Percentiles rank a stretch among this genome's conserved stretches.
phyloP scores from a whole-genome alignment of 257 asterid genomes.

The Eustoma russellianum region DNA sequence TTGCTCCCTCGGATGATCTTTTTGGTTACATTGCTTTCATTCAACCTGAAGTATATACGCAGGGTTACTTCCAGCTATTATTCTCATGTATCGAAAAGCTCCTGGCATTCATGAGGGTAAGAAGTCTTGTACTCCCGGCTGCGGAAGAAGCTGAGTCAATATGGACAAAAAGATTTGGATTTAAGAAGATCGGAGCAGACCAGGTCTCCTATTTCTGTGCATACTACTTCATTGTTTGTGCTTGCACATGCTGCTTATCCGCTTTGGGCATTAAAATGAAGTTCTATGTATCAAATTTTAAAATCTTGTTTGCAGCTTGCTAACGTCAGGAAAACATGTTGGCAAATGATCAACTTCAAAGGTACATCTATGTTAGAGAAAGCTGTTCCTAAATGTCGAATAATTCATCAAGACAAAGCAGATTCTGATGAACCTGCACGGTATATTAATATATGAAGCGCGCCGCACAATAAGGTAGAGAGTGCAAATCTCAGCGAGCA shows the following conservation, averaged over 20 bases:
- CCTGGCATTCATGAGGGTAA: conserved; percentile 58
- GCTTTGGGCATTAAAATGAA: too few species aligned
- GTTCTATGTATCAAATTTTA: neutral
- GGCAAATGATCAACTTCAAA: conserved; percentile 86
- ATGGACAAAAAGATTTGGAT: conserved; percentile 91
- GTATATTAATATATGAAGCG: conserved; percentile 2
- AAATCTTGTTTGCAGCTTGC: conserved; percentile 47
- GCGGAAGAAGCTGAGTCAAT: conserved; percentile 79
- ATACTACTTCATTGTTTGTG: neutral
- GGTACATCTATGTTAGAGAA: conserved; percentile 87
- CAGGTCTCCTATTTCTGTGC: conserved; percentile 34
- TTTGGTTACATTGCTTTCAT: neutral
- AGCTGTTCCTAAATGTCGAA: conserved; percentile 55
- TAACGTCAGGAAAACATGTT: conserved; percentile 57
- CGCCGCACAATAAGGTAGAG: too few species aligned
- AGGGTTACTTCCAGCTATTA: conserved; percentile 86
- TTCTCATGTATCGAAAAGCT: conserved; percentile 74
- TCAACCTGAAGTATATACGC: conserved; percentile 17
- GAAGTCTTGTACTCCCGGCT: conserved; percentile 80
- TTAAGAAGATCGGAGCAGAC: conserved; percentile 45
- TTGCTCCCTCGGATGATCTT: neutral
- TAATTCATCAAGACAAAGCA: conserved; percentile 38
- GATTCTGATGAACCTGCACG: conserved; percentile 25
- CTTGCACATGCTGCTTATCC: neutral
- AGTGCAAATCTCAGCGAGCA: too few species aligned